phyloP scores from a whole-genome alignment of 768 basidiomycete genomes.

The Russula earlei region DNA sequence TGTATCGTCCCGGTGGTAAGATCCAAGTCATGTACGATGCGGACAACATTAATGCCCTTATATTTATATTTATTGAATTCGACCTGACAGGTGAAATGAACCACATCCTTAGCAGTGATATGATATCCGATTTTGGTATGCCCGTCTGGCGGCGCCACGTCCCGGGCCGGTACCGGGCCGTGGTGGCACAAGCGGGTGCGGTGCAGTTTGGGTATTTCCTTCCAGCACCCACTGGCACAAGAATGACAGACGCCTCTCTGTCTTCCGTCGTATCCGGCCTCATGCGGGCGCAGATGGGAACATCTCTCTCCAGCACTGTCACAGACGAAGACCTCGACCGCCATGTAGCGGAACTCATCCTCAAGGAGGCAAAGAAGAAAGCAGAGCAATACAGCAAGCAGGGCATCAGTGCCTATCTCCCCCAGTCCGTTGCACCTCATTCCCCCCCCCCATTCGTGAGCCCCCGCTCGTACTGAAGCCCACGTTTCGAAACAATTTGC shows the following conservation, averaged over 20 bases:
- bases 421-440: slow-evolving; percentile 34
- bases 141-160: no score
- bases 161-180: no score
- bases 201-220: no score
- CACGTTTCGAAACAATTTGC: background rate
- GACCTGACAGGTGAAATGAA: no score
- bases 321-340: slow-evolving; percentile 83
- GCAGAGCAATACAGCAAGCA: slow-evolving; percentile 69
- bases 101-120: no score
- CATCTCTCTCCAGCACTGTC: slow-evolving; percentile 46
- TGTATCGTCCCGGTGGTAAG: no score
- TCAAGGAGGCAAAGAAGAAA: slow-evolving; percentile 89
- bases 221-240: background rate
- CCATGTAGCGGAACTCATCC: slow-evolving; percentile 84
- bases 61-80: no score
- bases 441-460: background rate
- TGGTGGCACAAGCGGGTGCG: no score
- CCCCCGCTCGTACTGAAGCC: background rate
- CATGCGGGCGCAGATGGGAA: slow-evolving; percentile 70
- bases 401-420: slow-evolving; percentile 73
- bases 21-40: no score
- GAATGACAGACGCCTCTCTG: slow-evolving; percentile 46
- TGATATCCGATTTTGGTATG: no score
- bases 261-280: slow-evolving; percentile 80
- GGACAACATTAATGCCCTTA: no score